A percentile compares a stretch with the other conserved stretches of the same genome.
Conservation (phyloP, 306 rosid species). For the Prunus mira region DNA sequence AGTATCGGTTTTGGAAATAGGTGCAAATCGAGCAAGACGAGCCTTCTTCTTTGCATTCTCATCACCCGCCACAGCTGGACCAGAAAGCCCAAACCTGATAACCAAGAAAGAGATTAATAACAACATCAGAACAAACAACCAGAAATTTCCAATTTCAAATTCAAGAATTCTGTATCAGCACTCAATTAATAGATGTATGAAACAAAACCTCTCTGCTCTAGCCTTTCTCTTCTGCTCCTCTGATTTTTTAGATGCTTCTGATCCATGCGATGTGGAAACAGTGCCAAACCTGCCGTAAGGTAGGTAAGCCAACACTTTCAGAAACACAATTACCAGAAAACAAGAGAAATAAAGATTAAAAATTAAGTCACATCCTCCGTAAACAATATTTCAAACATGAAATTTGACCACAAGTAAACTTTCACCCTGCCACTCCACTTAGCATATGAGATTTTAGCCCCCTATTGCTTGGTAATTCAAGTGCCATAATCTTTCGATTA, state of each 20-base stretch:
- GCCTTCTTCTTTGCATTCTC: constrained; percentile 85
- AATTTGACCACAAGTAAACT: background rate
- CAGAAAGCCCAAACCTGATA: constrained; percentile 68
- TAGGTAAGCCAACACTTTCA: background rate
- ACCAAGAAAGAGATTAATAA: constrained; percentile 1
- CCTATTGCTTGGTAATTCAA: background rate
- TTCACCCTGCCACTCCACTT: background rate
- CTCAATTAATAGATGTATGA: background rate
- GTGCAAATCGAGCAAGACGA: constrained; percentile 66
- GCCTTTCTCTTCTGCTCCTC: constrained; percentile 84
- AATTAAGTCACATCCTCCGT: background rate
- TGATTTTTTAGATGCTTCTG: constrained; percentile 42
- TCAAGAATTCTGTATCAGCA: background rate
- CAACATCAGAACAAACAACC: background rate
- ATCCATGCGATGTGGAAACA: constrained; percentile 35
- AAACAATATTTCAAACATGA: background rate
- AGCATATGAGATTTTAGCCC: too few relatives aligned
- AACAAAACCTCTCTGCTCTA: constrained; percentile 77
- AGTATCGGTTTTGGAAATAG: constrained; percentile 48
- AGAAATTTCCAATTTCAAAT: background rate
- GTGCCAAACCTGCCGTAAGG: constrained; percentile 58
- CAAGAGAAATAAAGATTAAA: background rate
- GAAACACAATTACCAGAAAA: background rate
- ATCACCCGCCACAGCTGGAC: constrained; percentile 48
- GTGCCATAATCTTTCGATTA: background rate